phyloP scores from a whole-genome alignment of 2,329 filamentous ascomycete genomes.

The Curvularia hawaiiensis region DNA sequence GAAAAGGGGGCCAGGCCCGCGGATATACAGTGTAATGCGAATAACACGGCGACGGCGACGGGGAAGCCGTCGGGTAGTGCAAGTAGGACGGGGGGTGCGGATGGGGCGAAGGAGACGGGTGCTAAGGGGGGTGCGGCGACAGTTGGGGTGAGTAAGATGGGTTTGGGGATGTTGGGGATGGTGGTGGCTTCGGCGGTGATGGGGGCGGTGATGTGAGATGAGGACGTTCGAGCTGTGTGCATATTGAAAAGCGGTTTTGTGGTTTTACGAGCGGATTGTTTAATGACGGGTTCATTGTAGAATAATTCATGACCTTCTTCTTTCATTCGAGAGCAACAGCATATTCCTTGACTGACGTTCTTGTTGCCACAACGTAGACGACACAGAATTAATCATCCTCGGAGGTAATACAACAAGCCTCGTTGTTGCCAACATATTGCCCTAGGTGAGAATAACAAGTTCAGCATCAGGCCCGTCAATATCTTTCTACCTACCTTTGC shows the following conservation, averaged over 20 bases:
- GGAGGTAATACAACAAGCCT: conserved; percentile 31
- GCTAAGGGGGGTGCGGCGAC: conserved; percentile 22
- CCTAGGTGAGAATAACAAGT: conserved; percentile 8
- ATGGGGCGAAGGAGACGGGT: conserved; percentile 7
- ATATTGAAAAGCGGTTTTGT: neutral
- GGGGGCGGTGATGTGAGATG: conserved; percentile 34
- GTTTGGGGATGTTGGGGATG: conserved; percentile 36
- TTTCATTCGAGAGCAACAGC: neutral
- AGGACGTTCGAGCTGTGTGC: neutral
- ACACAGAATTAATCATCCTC: conserved; percentile 33
- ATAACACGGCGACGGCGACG: conserved; percentile 36
- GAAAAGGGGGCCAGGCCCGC: conserved; percentile 28
- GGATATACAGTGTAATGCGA: conserved; percentile 35
- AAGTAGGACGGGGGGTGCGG: conserved; percentile 17
- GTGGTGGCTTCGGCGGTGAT: conserved; percentile 33
- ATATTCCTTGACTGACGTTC: neutral
- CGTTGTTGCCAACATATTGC: conserved; percentile 17
- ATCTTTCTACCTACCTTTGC: neutral
- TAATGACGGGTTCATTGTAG: neutral
- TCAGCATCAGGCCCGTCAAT: neutral
- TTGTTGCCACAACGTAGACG: neutral
- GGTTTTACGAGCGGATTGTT: neutral
- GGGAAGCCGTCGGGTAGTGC: conserved; percentile 21
- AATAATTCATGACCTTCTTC: neutral
- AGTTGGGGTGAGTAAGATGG: conserved; percentile 32